Conservation (phyloP, 805 yeast species). For the Ogataea corticis region DNA sequence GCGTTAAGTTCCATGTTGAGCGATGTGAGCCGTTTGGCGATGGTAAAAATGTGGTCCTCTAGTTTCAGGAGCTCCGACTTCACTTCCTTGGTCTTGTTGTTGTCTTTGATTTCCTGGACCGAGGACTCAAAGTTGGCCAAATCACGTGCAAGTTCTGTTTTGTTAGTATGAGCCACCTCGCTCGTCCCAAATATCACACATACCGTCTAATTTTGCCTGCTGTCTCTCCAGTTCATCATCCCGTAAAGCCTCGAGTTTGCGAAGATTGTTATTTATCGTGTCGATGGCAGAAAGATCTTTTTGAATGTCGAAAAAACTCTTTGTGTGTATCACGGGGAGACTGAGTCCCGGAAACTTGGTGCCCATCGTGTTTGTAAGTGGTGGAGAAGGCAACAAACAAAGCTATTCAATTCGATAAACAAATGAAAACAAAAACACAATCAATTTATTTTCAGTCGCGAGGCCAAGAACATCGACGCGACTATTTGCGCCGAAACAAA, state of each 20-base stretch:
- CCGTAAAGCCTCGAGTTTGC: conserved; percentile 18
- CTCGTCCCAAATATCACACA: not conserved
- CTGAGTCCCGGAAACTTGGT: conserved; percentile 22
- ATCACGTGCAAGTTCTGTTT: conserved; percentile 19
- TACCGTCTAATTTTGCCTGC: conserved; percentile 16
- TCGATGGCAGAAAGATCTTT: conserved; percentile 20
- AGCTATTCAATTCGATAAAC: no score
- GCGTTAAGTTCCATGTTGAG: conserved; percentile 46
- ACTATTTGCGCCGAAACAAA: no score
- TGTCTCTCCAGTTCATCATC: conserved; percentile 16
- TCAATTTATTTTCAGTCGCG: no score
- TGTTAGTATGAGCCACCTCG: conserved; percentile 2
- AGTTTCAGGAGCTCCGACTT: conserved; percentile 34
- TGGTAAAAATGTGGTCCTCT: conserved; percentile 48
- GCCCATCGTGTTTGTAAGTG: conserved; percentile 7
- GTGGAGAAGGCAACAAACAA: not conserved
- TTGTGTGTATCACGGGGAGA: conserved; percentile 21
- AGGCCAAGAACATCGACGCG: no score
- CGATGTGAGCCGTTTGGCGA: conserved; percentile 55
- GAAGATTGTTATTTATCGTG: conserved; percentile 18
- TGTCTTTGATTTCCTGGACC: conserved; percentile 29
- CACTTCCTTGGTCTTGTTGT: conserved; percentile 32
- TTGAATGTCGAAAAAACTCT: conserved; percentile 21
- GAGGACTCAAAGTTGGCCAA: conserved; percentile 19
- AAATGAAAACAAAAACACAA: no score